Conservation (phyloP, 2,329 filamentous ascomycete species). For the Didymella exigua region DNA sequence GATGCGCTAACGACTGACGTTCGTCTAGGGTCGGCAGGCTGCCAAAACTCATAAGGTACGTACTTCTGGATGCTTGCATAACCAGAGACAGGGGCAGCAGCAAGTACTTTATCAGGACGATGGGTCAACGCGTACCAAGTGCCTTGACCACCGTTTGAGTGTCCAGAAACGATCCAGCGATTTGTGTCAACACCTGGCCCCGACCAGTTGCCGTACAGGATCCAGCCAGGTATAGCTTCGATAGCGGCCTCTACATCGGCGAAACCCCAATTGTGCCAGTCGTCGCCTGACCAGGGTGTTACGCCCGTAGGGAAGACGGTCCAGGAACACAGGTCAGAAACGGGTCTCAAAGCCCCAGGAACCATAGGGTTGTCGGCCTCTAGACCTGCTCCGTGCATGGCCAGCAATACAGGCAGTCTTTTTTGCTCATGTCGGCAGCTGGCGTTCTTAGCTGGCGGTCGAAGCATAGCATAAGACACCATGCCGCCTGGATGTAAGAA, state of each 20-base stretch:
- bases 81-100: conserved; percentile 62
- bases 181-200: conserved; percentile 54
- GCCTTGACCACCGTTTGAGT: conserved; percentile 67
- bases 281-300: conserved; percentile 65
- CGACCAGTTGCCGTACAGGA: conserved; percentile 54
- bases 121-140: conserved; percentile 63
- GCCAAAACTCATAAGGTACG: conserved; percentile 63
- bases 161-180: conserved; percentile 61
- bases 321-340: conserved; percentile 61
- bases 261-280: conserved; percentile 66
- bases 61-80: conserved; percentile 66
- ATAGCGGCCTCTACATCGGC: conserved; percentile 62
- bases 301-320: conserved; percentile 62
- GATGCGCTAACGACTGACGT: conserved; percentile 56
- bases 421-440: conserved; percentile 27
- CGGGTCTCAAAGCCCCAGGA: conserved; percentile 55
- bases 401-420: conserved; percentile 56
- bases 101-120: conserved; percentile 61
- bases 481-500: conserved; percentile 60
- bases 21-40: conserved; percentile 58
- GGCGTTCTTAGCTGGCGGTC: conserved; percentile 56
- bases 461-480: conserved; percentile 63
- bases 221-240: conserved; percentile 57
- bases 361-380: conserved; percentile 58
- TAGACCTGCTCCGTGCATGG: conserved; percentile 63